Conservation (phyloP, 139 green algal species). For the Ulvella scutata region DNA sequence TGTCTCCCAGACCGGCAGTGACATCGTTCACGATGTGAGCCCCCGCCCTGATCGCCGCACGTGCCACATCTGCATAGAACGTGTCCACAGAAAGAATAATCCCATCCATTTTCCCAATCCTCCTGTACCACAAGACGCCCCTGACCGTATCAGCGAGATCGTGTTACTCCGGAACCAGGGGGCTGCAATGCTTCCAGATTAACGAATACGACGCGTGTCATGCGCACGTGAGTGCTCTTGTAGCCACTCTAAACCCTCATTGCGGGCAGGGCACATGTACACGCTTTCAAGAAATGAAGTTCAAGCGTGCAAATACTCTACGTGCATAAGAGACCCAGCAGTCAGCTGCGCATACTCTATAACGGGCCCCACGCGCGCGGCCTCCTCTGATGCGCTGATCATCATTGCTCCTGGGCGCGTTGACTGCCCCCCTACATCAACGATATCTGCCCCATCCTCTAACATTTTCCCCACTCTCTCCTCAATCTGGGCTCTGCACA, state of each 20-base stretch:
- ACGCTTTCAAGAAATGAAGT: no score
- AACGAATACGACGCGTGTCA: no score
- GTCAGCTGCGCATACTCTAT: slow-evolving; percentile 35
- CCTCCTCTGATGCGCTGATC: slow-evolving; percentile 52
- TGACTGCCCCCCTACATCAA: slow-evolving; percentile 92
- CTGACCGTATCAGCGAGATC: no score
- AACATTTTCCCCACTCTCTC: slow-evolving; percentile 55
- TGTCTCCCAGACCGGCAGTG: slow-evolving; percentile 61
- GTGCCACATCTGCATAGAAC: slow-evolving; percentile 68
- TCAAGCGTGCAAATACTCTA: no score
- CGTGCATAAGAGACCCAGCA: no score
- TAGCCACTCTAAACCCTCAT: no score
- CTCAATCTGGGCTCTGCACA: no score
- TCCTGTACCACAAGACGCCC: not conserved
- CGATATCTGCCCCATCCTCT: slow-evolving; percentile 57
- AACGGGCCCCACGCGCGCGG: slow-evolving; percentile 61
- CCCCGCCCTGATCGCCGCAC: slow-evolving; percentile 47
- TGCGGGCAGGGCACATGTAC: no score
- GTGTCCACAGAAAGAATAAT: slow-evolving; percentile 80
- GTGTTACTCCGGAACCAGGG: no score
- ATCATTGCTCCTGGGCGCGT: slow-evolving; percentile 61
- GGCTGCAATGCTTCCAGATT: no score
- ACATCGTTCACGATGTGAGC: slow-evolving; percentile 95
- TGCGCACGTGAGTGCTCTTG: no score
- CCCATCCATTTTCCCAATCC: slow-evolving; percentile 10